Evolutionary conservation across 257 asterid genomes (phyloP), one percentile per base, ranked within the genome.

Genomic region (Scutellaria barbata): DNA sequence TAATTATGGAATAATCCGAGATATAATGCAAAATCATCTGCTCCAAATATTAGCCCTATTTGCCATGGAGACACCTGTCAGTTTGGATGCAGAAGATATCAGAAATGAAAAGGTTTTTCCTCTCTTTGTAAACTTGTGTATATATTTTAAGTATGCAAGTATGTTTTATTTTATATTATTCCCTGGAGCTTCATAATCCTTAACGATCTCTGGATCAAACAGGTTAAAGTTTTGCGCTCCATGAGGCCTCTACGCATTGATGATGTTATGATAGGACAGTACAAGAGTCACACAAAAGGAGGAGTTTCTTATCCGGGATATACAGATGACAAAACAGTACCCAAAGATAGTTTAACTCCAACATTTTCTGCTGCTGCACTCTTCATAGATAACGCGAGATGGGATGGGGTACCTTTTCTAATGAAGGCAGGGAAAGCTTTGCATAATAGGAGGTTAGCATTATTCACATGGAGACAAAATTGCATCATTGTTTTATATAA

Each of bases 381-480:
- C 75, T 89, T 94, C 83, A 91, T 94, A 46, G 90, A 90, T 75
- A 94, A 90, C 39, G 85, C 96, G 1, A 88, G 98, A 84, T 94
- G 98, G 98, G 98, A 94, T 41, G 98, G 98, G 40, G 98, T 94
- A 55, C 98, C 98, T 13, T 94, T 94, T 69, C 83, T 94, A 48
- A 94, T 94, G 98, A 94, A 94, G 83, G 97, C 98, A 8, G 98
- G 98, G 76, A 94, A 94, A 84, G 98, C 98, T 39, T 89, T 94
- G 69, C 92, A 89, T 51, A 80, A 81, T 72, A 83, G 79, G 82
- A 87, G 91, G 98, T 90, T 46, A 51, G 81, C 66, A 16, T 52
- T 58, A 18, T 59, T 50, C 48, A 7, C 42, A 41, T 43, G 30
- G 4, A 18, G 18, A n/a, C 6, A n/a, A 12, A 37, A 7, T 14